phyloP scores from a whole-genome alignment of 352 stramenopile genomes.

The Phytophthora tubulina region DNA sequence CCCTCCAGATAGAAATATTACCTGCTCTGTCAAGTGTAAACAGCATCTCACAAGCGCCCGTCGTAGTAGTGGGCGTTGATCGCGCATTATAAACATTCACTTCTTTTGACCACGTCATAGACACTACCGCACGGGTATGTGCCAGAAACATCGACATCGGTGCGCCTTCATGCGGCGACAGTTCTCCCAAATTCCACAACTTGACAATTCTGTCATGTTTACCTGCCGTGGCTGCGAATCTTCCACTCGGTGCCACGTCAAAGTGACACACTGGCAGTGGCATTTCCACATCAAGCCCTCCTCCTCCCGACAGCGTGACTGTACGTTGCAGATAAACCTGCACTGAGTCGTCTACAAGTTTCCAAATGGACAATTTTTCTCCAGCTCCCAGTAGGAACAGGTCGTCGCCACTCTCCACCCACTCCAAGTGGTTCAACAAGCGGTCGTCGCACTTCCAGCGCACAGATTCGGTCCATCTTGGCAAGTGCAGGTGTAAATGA shows the following conservation, averaged over 20 bases:
- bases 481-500: constrained; percentile 76
- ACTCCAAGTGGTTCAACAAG: constrained; percentile 71
- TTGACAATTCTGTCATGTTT: constrained; percentile 79
- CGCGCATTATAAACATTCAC: constrained; percentile 61
- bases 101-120: constrained; percentile 65
- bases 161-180: constrained; percentile 58
- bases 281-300: constrained; percentile 12
- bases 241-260: constrained; percentile 66
- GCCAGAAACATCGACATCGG: constrained; percentile 72
- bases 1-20: constrained; percentile 81
- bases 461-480: constrained; percentile 73
- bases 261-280: constrained; percentile 56
- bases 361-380: constrained; percentile 84
- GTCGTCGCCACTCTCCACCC: constrained; percentile 77
- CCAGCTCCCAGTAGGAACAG: constrained; percentile 75
- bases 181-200: constrained; percentile 66
- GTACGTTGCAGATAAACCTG: constrained; percentile 82
- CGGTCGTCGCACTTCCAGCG: constrained; percentile 78
- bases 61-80: constrained; percentile 28
- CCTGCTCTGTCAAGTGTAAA: constrained; percentile 74
- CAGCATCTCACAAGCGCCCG: constrained; percentile 67
- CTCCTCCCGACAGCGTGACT: constrained; percentile 50
- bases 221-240: constrained; percentile 68
- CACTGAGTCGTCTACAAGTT: constrained; percentile 82
- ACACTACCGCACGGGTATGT: constrained; percentile 66